A percentile compares a stretch with the other conserved stretches of the same genome.
Evolutionary conservation across 805 yeast genomes (phyloP).

Genomic region (Candida gorgasii): DNA sequence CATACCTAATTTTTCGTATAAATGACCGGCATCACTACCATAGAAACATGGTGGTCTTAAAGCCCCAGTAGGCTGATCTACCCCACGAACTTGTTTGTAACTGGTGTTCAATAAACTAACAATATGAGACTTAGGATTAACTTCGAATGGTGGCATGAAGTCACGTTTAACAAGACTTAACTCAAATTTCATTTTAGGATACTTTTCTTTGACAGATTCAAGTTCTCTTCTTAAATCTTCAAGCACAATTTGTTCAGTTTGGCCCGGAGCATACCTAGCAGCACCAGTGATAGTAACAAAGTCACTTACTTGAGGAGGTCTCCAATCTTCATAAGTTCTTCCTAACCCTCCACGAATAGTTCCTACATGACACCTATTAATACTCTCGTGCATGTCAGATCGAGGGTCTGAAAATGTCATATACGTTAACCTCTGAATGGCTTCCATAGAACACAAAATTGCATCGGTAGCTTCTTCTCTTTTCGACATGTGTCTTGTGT

Average conservation of each 20-base stretch:
- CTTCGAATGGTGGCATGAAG: slow-evolving; percentile 17
- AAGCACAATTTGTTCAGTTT: slow-evolving; percentile 21
- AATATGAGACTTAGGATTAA: slow-evolving; percentile 11
- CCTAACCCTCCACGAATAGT: slow-evolving; percentile 31
- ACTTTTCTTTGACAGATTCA: slow-evolving; percentile 14
- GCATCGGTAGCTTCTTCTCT: slow-evolving; percentile 33
- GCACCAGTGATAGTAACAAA: slow-evolving; percentile 32
- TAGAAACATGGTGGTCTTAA: slow-evolving; percentile 16
- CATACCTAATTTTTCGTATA: slow-evolving; percentile 15
- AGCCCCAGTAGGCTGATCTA: slow-evolving; percentile 16
- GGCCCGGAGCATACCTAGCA: slow-evolving; percentile 33
- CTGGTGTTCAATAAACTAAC: slow-evolving; percentile 7
- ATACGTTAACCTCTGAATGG: slow-evolving; percentile 23
- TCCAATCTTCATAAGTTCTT: slow-evolving; percentile 26
- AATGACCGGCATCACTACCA: slow-evolving; percentile 16
- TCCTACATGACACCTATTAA: slow-evolving; percentile 30
- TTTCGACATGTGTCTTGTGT: slow-evolving; percentile 31
- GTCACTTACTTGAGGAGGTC: slow-evolving; percentile 32
- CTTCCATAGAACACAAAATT: slow-evolving; percentile 28
- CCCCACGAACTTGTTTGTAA: slow-evolving; percentile 11
- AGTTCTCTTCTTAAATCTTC: slow-evolving; percentile 23
- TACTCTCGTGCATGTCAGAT: slow-evolving; percentile 22
- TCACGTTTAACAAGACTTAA: slow-evolving; percentile 11
- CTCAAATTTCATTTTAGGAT: slow-evolving; percentile 15
- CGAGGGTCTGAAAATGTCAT: slow-evolving; percentile 24